These are phyloP conservation scores for Tylopilus felleus DNA, from an alignment of 768 basidiomycete species.

Conservation along the genomic window DNA sequence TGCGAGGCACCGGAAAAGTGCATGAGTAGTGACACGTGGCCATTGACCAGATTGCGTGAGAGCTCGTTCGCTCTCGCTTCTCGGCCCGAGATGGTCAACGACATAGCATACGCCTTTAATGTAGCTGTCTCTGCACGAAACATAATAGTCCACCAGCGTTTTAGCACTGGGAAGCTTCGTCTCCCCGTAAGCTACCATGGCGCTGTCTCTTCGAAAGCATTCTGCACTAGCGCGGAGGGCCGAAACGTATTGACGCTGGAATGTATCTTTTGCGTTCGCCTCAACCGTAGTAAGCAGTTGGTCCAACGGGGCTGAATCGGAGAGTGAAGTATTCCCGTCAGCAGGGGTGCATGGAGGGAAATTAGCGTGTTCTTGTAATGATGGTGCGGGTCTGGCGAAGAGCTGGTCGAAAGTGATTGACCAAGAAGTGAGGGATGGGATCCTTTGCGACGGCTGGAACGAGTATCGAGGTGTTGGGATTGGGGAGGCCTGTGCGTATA, in stretches of 20 bases:
- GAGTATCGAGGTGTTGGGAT: neutral
- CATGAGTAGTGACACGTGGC: slow-evolving; percentile 35
- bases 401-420: neutral
- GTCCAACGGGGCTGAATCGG: neutral
- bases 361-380: neutral
- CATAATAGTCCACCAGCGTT: slow-evolving; percentile 10
- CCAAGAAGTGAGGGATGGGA: neutral
- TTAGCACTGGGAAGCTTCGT: neutral
- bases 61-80: slow-evolving; percentile 15
- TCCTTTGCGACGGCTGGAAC: neutral
- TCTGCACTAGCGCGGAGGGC: slow-evolving; percentile 10
- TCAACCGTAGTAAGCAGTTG: slow-evolving; percentile 4
- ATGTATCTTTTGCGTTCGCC: slow-evolving; percentile 4
- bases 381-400: slow-evolving; percentile 5
- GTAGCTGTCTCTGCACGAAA: slow-evolving; percentile 7
- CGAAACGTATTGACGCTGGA: slow-evolving; percentile 10
- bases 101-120: neutral
- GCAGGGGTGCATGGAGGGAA: neutral
- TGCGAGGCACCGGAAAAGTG: slow-evolving; percentile 31
- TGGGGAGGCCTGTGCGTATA: neutral
- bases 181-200: neutral
- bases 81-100: slow-evolving; percentile 11
- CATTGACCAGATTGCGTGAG: slow-evolving; percentile 30
- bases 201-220: slow-evolving; percentile 2
- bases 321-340: neutral